Base-by-base conservation (phyloP, 2,329 filamentous ascomycete species). In the Nakataea oryzae region DNA sequence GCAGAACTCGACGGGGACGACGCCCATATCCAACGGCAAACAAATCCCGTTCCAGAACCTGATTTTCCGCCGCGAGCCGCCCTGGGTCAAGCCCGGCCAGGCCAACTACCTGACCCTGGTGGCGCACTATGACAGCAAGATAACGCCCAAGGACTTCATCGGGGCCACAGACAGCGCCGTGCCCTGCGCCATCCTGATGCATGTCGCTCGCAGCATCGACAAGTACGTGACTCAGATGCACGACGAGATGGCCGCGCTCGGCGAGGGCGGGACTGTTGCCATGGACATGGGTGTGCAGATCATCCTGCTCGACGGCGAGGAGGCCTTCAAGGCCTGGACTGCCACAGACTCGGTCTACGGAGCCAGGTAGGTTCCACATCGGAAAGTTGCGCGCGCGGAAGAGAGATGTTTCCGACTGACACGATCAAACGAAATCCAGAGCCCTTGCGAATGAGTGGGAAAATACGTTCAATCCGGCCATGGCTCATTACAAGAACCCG, bases 161-260 rank as follows among this genome's bases (percentile, higher is more conserved):
- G 91, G 91, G 1, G 91, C 91, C 0, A 93, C 86, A 17, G 91
- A 96, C 71, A 91, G 88, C 66, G 91, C 91, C 0, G 91, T 85
- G 12, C 90, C 91, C 24, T 95, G 90, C 72, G 91, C 91, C 0
- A 91, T 96, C 77, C 79, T 96, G 63, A 82, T 96, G 83, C 88
- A 93, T 73, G 84, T 87, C 13, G 88, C 90, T 64, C 79, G 85
- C 64, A 86, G 81, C 64, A 80, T 96, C 29, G 90, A 96, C 70
- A 78, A 76, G 11, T 89, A 87, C 14, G 72, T 95, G 71, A 88
- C 85, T 9, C 81, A 82, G 72, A 92, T 91, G 78, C 91, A 91
- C 84, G 80, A 82, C 30, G 80, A 83, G 65, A 89, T 91, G 83
- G 72, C 84, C 60, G 81, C 77, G 21, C 77, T 85, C 4, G 85